A percentile compares a stretch with the other conserved stretches of the same genome.
Conservation (phyloP, 768 basidiomycete species). For the Hypsizygus marmoreus region DNA sequence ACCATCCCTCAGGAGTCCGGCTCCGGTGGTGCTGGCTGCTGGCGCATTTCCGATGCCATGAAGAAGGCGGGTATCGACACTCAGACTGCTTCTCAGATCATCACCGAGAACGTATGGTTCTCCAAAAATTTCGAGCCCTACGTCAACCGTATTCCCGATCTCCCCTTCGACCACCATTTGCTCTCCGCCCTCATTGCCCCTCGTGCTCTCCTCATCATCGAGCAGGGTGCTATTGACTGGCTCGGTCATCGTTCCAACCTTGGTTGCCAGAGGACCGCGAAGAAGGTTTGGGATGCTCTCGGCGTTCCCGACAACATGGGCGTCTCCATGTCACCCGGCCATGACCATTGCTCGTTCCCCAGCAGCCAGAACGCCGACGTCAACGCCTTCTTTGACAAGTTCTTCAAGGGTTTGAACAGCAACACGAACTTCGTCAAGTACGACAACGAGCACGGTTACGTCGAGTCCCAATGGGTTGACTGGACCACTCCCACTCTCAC, state of each 20-base stretch:
- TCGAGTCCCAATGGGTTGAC: no score
- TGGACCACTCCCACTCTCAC: no score
- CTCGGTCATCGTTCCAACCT: constrained; percentile 49
- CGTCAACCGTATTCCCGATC: constrained; percentile 42
- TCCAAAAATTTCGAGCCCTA: constrained; percentile 48
- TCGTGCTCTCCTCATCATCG: constrained; percentile 50
- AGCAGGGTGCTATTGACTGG: constrained; percentile 59
- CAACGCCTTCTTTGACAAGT: constrained; percentile 55
- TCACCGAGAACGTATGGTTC: constrained; percentile 65
- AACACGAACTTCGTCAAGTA: no score
- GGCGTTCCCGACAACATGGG: constrained; percentile 49
- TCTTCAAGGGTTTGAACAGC: constrained; percentile 45
- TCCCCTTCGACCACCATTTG: constrained; percentile 62
- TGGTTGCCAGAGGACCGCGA: constrained; percentile 52
- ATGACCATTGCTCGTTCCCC: constrained; percentile 57
- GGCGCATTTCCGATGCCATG: constrained; percentile 57
- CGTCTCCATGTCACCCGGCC: constrained; percentile 52
- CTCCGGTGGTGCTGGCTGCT: constrained; percentile 58
- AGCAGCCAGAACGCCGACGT: constrained; percentile 41
- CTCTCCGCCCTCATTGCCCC: constrained; percentile 58
- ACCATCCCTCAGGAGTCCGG: constrained; percentile 65
- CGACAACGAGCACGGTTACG: no score
- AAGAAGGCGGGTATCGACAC: constrained; percentile 38
- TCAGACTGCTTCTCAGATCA: constrained; percentile 58
- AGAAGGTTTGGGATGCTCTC: constrained; percentile 51